Evolutionary conservation across 225 moss, liverwort and hornwort species (phyloP).

Genomic region (Bryum argenteum): DNA sequence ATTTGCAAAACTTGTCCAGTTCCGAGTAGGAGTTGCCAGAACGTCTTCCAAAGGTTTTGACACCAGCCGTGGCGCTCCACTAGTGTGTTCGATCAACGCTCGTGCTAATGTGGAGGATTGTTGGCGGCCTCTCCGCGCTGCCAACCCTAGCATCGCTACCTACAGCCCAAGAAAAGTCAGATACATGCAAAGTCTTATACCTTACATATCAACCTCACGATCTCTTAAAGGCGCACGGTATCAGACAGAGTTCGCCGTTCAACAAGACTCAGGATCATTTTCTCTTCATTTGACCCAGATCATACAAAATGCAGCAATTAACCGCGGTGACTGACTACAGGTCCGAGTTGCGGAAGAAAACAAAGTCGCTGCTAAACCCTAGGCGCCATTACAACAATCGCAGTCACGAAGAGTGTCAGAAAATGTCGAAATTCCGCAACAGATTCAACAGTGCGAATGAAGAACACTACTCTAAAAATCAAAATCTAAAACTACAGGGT

Average conservation of each 20-base stretch:
- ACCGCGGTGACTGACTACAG: no score
- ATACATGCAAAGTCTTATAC: background rate
- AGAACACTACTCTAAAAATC: no score
- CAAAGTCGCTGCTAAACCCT: background rate
- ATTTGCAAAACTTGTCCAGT: conserved; percentile 22
- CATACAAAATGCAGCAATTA: background rate
- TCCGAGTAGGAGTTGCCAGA: conserved; percentile 3
- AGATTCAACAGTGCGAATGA: no score
- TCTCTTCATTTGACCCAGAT: background rate
- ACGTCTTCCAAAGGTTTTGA: conserved; percentile 16
- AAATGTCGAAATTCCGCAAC: no score
- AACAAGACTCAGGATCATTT: background rate
- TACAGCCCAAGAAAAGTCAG: background rate
- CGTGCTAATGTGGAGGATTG: conserved; percentile 27
- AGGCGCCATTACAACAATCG: no score
- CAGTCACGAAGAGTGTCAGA: no score
- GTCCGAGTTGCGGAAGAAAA: background rate
- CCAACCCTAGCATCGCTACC: conserved; percentile 42
- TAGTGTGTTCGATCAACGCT: conserved; percentile 11
- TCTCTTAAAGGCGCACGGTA: background rate
- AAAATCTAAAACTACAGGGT: no score
- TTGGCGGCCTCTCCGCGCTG: conserved; percentile 51
- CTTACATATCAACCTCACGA: no score
- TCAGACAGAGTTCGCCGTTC: background rate
- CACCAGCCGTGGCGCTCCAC: conserved; percentile 1